Percentiles rank a stretch among this genome's conserved stretches.
These are phyloP conservation scores for Populus trichocarpa DNA, from an alignment of 441 rosid species.

Conservation along the genomic window DNA sequence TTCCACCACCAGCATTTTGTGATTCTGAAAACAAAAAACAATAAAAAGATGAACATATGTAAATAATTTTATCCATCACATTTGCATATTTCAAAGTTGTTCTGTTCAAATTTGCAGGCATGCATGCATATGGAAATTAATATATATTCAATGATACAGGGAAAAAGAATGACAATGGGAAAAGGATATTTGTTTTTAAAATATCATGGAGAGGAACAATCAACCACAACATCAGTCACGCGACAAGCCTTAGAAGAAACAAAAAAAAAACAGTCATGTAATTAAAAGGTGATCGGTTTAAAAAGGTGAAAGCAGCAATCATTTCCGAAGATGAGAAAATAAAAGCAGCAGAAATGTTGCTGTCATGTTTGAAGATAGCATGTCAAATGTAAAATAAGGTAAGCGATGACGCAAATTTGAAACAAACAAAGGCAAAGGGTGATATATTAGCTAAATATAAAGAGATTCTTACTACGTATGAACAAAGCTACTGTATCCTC, in stretches of 20 bases:
- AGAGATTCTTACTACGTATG: not conserved
- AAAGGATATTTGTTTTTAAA: no score
- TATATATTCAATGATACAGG: no score
- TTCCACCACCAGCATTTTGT: constrained; percentile 70
- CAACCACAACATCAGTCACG: no score
- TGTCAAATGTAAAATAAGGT: not conserved
- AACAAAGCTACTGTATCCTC: not conserved
- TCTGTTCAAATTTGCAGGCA: not conserved
- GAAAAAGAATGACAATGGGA: no score
- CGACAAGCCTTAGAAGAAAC: no score
- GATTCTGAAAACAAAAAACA: constrained; percentile 32
- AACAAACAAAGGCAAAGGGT: not conserved
- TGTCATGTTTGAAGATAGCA: not conserved
- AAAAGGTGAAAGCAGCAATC: no score
- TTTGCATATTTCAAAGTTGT: not conserved
- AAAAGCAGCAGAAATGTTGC: no score
- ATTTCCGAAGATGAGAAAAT: no score
- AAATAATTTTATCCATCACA: not conserved
- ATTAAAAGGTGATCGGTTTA: no score
- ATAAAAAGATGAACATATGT: not conserved
- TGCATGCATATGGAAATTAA: not conserved
- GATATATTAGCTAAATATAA: not conserved
- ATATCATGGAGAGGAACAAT: no score
- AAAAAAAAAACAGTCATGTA: no score
- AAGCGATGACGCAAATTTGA: not conserved